Evolutionary conservation across 441 rosid genomes (phyloP).

Genomic region (Metrosideros polymorpha): DNA sequence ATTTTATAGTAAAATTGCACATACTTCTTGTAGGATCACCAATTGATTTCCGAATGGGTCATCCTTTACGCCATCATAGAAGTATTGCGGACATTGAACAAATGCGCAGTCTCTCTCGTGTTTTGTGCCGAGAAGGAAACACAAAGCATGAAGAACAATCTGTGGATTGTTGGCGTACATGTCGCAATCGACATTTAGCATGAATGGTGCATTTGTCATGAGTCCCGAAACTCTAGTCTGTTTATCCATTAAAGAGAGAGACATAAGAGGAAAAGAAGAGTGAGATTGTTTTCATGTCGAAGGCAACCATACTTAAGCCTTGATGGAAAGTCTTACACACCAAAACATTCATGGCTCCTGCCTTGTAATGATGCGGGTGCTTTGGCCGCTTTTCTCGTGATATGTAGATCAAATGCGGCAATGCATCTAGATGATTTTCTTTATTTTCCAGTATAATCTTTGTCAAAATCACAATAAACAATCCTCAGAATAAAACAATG

Average conservation of each 20-base stretch:
- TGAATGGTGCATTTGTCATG: conserved; percentile 49
- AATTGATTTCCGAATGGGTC: conserved; percentile 34
- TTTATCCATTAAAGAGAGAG: not conserved
- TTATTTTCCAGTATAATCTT: conserved; percentile 33
- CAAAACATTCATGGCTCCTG: conserved; percentile 77
- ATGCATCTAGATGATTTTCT: conserved; percentile 11
- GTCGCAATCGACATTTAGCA: conserved; percentile 49
- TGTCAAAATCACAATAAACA: not conserved
- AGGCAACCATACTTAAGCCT: not conserved
- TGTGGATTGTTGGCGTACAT: conserved; percentile 38
- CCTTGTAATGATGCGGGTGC: conserved; percentile 51
- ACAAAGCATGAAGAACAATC: conserved; percentile 26
- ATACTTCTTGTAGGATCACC: conserved; percentile 5
- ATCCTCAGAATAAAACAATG: not conserved
- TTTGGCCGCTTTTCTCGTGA: conserved; percentile 57
- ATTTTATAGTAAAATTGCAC: not conserved
- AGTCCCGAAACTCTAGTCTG: conserved; percentile 60
- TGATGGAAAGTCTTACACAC: conserved; percentile 13
- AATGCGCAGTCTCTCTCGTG: conserved; percentile 15
- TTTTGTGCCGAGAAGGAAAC: conserved; percentile 21
- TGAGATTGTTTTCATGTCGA: not conserved
- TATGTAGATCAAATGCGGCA: conserved; percentile 56
- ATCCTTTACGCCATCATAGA: conserved; percentile 21
- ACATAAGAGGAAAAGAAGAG: not conserved
- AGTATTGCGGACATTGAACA: conserved; percentile 33